phyloP scores from a whole-genome alignment of 106 monocot species.

The Phalaenopsis equestris region DNA sequence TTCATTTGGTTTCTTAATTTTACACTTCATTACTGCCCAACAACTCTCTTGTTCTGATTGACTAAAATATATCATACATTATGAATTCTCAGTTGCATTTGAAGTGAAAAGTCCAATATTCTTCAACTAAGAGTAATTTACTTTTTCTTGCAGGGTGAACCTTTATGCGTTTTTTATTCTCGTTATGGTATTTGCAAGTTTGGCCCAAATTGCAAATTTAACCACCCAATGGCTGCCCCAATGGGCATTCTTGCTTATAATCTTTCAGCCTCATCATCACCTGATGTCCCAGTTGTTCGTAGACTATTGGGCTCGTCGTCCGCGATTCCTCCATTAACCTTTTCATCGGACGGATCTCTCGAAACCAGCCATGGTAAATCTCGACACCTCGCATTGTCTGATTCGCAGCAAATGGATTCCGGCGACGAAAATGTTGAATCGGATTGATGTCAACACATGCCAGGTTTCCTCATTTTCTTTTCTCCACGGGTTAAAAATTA shows the following conservation, averaged over 20 bases:
- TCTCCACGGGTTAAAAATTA: background rate
- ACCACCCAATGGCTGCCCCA: slow-evolving; percentile 54
- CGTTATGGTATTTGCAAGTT: slow-evolving; percentile 68
- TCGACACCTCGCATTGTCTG: slow-evolving; percentile 14
- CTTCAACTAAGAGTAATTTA: background rate
- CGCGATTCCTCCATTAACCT: slow-evolving; percentile 7
- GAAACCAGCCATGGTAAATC: slow-evolving; percentile 21
- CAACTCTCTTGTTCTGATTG: too few relatives aligned
- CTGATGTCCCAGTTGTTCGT: slow-evolving; percentile 10
- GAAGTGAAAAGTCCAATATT: background rate
- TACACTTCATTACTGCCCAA: background rate
- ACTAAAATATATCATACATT: background rate
- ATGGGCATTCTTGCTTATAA: slow-evolving; percentile 38
- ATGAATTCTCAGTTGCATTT: background rate
- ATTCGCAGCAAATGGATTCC: slow-evolving; percentile 17
- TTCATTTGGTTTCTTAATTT: background rate
- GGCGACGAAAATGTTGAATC: slow-evolving; percentile 18
- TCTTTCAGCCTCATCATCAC: slow-evolving; percentile 24
- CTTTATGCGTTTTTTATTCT: slow-evolving; percentile 51
- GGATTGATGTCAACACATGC: slow-evolving; percentile 16
- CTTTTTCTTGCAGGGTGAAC: slow-evolving; percentile 34
- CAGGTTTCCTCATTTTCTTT: slow-evolving; percentile 13
- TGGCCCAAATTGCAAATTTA: slow-evolving; percentile 71
- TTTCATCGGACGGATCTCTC: slow-evolving; percentile 19
- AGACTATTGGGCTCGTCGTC: slow-evolving; percentile 7